Evolutionary conservation across 257 asterid species (phyloP), one percentile per base, ranked within the genome.

Genomic region (Lithospermum erythrorhizon): DNA sequence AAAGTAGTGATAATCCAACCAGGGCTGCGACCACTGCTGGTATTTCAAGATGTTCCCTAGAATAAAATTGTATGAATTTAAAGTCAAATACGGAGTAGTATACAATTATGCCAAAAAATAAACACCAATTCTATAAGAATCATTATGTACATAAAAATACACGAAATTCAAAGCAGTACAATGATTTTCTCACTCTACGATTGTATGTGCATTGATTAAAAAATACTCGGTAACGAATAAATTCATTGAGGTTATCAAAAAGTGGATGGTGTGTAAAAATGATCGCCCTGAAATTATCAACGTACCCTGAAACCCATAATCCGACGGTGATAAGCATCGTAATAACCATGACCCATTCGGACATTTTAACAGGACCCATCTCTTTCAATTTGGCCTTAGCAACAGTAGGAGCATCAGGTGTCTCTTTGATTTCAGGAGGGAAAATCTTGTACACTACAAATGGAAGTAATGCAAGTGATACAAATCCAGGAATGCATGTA

Each of bases 241-340:
- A n/a, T n/a, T n/a, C n/a, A n/a, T n/a, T n/a, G n/a, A n/a, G n/a
- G n/a, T n/a, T n/a, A n/a, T n/a, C n/a, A n/a, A n/a, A n/a, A n/a
- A n/a, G n/a, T n/a, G n/a, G n/a, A n/a, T n/a, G n/a, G n/a, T n/a
- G n/a, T n/a, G n/a, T n/a, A n/a, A n/a, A n/a, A n/a, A n/a, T n/a
- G n/a, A n/a, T n/a, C n/a, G n/a, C n/a, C n/a, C n/a, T n/a, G n/a
- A n/a, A n/a, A 32, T 32, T 32, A 6, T 9, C 10, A 9, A 66
- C 75, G 3, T 74, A 89, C 91, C 96, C 96, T 6, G 93, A 63
- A 53, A 87, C 67, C 97, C 97, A 90, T 19, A 90, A 66, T 18
- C 78, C 70, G 29, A 87, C 72, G 0, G 96, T 85, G 7, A 90
- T 60, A 53, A 85, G 72, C 84, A 90, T 68, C 55, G 86, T 69